Base-by-base conservation (phyloP, 192 early-diverging fungal genomes). In the Thamnidium elegans region DNA sequence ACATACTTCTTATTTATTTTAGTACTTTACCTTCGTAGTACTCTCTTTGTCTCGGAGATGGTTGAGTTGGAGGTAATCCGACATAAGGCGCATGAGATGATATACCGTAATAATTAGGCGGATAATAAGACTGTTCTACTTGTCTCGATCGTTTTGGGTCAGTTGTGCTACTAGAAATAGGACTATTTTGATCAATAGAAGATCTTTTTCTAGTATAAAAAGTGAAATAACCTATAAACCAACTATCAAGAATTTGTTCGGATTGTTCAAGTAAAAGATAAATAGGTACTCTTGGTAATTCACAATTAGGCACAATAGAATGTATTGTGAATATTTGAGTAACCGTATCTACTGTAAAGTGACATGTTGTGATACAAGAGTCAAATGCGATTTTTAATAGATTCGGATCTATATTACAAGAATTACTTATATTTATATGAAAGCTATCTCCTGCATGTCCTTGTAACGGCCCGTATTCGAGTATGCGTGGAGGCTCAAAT, bases 361-460 rank as follows among this genome's bases (percentile, higher is more conserved):
- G 79, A 8, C 73, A 78, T 39, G 79, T 69, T 47, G 71, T 69
- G 34, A 82, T 69, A 23, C 74, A 63, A 3, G 70, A 69, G 9
- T 76, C 78, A 51, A 82, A 79, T 4, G 72, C 78, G 19, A 82
- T 71, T 26, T 72, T 58, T 10, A 67, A 36, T 26, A 43, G 72
- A 17, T 19, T 48, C 4, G 13, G 13, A 13, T 48, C 46, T 19
- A 48, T 15, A 48, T n/a, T 4, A 14, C 17, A 6, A 4, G 46
- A 2, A 17, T 48, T 48, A 13, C 36, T 39, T 39, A 71, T 14
- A 13, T 26, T 54, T 31, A 71, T 63, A 36, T 59, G 56, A 43
- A 55, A 48, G 4, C 3, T 46, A 39, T 71, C 63, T 7, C 48
- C 50, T 60, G 65, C 63, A 1, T 39, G 58, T 15, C 58, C 67